Evolutionary conservation across 805 yeast genomes (phyloP).

Genomic region (Dipodascopsis tothii): DNA sequence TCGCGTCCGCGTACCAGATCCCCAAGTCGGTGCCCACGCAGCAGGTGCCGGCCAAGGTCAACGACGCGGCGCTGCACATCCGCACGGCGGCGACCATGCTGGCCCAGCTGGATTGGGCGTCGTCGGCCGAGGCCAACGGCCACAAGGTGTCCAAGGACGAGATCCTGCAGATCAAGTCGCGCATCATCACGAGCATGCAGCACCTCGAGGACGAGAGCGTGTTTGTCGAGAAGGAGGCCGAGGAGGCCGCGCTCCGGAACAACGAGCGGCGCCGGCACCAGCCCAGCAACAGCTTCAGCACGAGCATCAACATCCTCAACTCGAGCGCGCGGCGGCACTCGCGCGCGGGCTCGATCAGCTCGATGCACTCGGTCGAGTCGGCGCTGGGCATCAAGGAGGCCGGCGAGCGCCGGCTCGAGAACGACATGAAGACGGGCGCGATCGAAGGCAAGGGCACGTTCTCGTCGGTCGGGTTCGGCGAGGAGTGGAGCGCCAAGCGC

Average conservation of each 20-base stretch:
- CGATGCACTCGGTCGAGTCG: constrained; percentile 48
- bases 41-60: constrained; percentile 7
- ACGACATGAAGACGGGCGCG: constrained; percentile 83
- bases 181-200: constrained; percentile 68
- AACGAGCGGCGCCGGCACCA: too few species aligned
- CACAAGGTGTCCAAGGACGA: constrained; percentile 43
- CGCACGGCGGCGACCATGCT: constrained; percentile 93
- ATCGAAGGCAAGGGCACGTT: constrained; percentile 36
- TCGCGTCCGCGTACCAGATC: constrained; percentile 35
- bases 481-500: constrained; percentile 83
- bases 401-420: constrained; percentile 86
- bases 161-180: constrained; percentile 56
- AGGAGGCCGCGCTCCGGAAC: too few species aligned
- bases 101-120: constrained; percentile 65
- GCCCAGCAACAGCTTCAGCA: neutral
- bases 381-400: constrained; percentile 48
- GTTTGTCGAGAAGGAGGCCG: constrained; percentile 33
- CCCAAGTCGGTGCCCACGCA: constrained; percentile 2
- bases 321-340: too few species aligned
- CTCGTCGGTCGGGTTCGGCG: constrained; percentile 62
- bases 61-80: constrained; percentile 72
- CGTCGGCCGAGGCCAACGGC: constrained; percentile 35
- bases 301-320: too few species aligned
- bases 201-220: constrained; percentile 56
- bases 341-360: neutral